These are phyloP conservation scores for Nakaseomyces glabratus DNA, from an alignment of 1,139 yeast genomes.

Conservation along the genomic window DNA sequence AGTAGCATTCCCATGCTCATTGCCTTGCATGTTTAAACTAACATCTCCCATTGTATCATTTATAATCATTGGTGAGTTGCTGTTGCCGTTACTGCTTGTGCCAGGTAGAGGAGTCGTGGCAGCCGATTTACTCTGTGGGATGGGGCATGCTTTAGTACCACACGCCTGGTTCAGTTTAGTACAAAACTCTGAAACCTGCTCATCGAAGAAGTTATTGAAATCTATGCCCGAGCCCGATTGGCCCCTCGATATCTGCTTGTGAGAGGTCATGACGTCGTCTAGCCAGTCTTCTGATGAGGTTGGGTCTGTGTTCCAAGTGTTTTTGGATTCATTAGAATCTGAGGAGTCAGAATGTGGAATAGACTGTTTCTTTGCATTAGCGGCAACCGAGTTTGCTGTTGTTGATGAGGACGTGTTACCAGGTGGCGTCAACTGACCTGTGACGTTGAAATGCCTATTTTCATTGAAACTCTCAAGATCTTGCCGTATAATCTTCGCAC, in stretches of 20 bases:
- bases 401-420: too few species aligned
- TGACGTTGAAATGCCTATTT: constrained; percentile 6
- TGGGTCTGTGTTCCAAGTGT: too few species aligned
- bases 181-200: constrained; percentile 56
- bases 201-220: constrained; percentile 40
- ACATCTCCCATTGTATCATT: too few species aligned
- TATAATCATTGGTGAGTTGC: constrained; percentile 1
- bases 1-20: background rate
- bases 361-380: too few species aligned
- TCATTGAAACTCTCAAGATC: constrained; percentile 5
- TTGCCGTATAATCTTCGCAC: constrained; percentile 3
- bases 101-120: constrained; percentile 8
- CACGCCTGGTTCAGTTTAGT: constrained; percentile 69
- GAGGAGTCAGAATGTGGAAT: too few species aligned
- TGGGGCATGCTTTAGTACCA: constrained; percentile 64
- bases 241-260: constrained; percentile 5
- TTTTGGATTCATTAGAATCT: too few species aligned
- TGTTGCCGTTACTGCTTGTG: background rate
- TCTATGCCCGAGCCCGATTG: constrained; percentile 22
- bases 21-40: too few species aligned
- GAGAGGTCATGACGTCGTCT: constrained; percentile 13
- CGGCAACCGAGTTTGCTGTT: too few species aligned
- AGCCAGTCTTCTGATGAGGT: constrained; percentile 24
- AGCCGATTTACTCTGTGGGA: constrained; percentile 40
- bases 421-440: constrained; percentile 4